These are phyloP conservation scores for Tetrapisispora pingtungensis DNA, from an alignment of 805 yeast species.

Conservation along the genomic window DNA sequence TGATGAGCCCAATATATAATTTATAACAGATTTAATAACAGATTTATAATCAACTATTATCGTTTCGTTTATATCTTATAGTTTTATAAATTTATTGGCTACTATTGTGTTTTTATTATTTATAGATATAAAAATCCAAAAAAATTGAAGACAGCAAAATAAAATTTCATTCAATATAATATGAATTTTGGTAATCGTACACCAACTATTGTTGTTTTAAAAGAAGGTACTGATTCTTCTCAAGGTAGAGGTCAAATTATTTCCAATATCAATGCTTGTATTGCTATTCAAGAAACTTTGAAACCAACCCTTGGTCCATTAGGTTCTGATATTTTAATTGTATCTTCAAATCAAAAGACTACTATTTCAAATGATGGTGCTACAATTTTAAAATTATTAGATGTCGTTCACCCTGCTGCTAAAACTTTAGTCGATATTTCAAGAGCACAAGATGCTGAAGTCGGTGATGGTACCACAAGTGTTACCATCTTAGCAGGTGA, in stretches of 20 bases:
- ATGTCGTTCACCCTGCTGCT: conserved; percentile 98
- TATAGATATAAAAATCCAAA: too few relatives aligned
- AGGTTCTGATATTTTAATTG: conserved; percentile 91
- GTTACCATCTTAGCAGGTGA: conserved; percentile 94
- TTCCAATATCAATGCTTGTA: conserved; percentile 91
- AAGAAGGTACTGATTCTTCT: conserved; percentile 95
- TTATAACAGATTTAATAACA: too few relatives aligned
- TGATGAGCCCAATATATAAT: too few relatives aligned
- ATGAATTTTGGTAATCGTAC: conserved; percentile 91
- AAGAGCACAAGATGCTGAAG: conserved; percentile 94
- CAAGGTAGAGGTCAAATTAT: conserved; percentile 96
- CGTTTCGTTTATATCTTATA: too few relatives aligned
- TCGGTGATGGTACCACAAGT: conserved; percentile 97
- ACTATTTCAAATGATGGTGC: conserved; percentile 99
- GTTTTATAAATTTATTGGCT: too few relatives aligned
- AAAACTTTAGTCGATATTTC: conserved; percentile 89
- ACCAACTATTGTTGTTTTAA: conserved; percentile 95
- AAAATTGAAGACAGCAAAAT: too few relatives aligned
- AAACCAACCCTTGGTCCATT: conserved; percentile 94
- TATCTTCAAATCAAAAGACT: conserved; percentile 70
- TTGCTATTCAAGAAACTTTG: conserved; percentile 93
- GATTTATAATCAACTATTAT: too few relatives aligned
- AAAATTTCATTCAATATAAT: not conserved
- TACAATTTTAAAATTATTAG: conserved; percentile 81
- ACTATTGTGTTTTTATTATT: too few relatives aligned